phyloP scores from a whole-genome alignment of 805 yeast species.

The Ogataea minuta region DNA sequence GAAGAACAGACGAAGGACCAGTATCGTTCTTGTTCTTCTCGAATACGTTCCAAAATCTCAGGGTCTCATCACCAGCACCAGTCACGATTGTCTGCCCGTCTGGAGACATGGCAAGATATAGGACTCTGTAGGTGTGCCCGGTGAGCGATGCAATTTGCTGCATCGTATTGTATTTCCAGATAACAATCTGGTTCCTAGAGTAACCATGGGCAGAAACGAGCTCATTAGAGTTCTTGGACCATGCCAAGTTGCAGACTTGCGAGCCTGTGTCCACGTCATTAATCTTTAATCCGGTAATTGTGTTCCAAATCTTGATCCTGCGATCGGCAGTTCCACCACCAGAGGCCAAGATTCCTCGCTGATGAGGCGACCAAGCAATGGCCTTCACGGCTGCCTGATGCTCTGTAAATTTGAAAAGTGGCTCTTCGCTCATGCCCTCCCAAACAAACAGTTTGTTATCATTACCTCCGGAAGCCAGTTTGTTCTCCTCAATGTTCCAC shows the following conservation, averaged over 20 bases:
- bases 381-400: conserved; percentile 97
- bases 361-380: conserved; percentile 96
- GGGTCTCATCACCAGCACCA: conserved; percentile 97
- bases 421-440: conserved; percentile 72
- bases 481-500: conserved; percentile 91
- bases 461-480: conserved; percentile 93
- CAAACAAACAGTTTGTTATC: conserved; percentile 85
- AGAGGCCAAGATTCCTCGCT: conserved; percentile 85
- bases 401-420: conserved; percentile 71
- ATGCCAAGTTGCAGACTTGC: conserved; percentile 89
- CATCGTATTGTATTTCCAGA: conserved; percentile 94
- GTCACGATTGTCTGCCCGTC: conserved; percentile 97
- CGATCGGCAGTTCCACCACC: conserved; percentile 98
- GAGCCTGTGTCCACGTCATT: conserved; percentile 92
- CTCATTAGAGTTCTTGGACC: conserved; percentile 93
- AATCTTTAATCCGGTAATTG: conserved; percentile 68
- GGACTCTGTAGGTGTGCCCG: conserved; percentile 91
- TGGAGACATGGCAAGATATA: conserved; percentile 86
- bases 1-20: conserved; percentile 59
- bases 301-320: conserved; percentile 88
- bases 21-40: conserved; percentile 65
- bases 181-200: conserved; percentile 81
- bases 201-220: conserved; percentile 94
- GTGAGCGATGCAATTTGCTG: conserved; percentile 90
- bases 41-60: conserved; percentile 93